These are phyloP conservation scores for Naganishia onofrii DNA, from an alignment of 768 basidiomycete genomes.

Conservation along the genomic window DNA sequence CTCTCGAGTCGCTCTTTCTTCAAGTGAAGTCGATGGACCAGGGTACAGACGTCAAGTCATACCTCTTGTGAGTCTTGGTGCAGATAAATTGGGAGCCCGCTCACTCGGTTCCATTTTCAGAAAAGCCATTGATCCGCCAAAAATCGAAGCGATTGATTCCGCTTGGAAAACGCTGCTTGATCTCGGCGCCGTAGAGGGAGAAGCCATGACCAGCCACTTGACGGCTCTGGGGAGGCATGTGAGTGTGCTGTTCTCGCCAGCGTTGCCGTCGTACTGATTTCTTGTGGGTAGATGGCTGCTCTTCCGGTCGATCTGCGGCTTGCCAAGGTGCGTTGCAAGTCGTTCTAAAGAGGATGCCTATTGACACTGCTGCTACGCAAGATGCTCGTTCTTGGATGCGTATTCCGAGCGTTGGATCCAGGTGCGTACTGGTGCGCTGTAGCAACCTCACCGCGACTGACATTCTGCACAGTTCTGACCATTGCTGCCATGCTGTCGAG, in stretches of 20 bases:
- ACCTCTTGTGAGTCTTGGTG: constrained; percentile 31
- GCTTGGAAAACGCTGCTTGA: constrained; percentile 72
- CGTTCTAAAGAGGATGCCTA: background rate
- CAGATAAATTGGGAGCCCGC: background rate
- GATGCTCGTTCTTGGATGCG: constrained; percentile 82
- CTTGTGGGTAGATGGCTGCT: constrained; percentile 59
- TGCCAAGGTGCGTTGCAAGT: constrained; percentile 59
- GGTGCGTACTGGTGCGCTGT: constrained; percentile 28
- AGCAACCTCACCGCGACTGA: background rate
- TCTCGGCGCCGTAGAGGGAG: constrained; percentile 71
- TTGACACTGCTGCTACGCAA: constrained; percentile 41
- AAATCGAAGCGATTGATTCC: constrained; percentile 68
- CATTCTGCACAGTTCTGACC: constrained; percentile 59
- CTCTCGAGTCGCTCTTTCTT: constrained; percentile 76
- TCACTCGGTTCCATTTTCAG: constrained; percentile 33
- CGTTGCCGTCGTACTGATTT: no score
- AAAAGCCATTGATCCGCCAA: constrained; percentile 80
- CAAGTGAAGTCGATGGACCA: constrained; percentile 77
- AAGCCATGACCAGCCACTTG: constrained; percentile 55
- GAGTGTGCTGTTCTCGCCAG: constrained; percentile 41
- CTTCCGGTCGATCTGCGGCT: constrained; percentile 85
- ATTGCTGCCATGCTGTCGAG: constrained; percentile 79
- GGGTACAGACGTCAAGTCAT: constrained; percentile 72
- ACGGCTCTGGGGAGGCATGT: constrained; percentile 82
- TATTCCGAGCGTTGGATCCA: constrained; percentile 79